A percentile compares a stretch with the other conserved stretches of the same genome.
Evolutionary conservation across 139 green algal genomes (phyloP).

Genomic region (Chlamydomonas schloesseri): DNA sequence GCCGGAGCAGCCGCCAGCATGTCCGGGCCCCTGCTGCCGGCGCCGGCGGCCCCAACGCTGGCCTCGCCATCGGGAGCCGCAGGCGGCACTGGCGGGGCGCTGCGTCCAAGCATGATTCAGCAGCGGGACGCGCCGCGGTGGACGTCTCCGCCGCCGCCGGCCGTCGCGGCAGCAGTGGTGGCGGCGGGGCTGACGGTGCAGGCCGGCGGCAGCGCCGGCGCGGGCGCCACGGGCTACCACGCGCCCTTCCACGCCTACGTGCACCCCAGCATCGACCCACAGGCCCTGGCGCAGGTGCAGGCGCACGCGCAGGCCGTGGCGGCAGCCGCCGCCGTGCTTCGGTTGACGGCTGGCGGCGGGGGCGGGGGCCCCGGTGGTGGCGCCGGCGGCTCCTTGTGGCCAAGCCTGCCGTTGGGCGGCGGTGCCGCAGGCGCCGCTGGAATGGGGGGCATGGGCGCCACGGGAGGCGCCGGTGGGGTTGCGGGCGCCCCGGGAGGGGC

Average conservation of each 20-base stretch:
- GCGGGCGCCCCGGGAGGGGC: too few relatives aligned
- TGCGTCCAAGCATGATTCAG: not conserved
- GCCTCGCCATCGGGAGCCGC: too few relatives aligned
- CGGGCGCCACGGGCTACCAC: not conserved
- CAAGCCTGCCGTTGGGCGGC: not conserved
- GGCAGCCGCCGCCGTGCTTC: not conserved
- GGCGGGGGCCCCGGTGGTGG: not conserved
- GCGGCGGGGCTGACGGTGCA: not conserved
- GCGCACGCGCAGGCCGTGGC: not conserved
- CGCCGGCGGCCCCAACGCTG: not conserved
- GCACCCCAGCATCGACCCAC: not conserved
- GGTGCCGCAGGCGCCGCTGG: too few relatives aligned
- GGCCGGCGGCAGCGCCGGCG: not conserved
- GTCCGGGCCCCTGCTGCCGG: not conserved
- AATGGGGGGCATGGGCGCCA: too few relatives aligned
- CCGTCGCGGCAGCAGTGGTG: not conserved
- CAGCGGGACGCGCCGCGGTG: not conserved
- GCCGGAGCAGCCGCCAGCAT: too few relatives aligned
- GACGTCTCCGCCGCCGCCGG: too few relatives aligned
- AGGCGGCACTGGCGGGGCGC: not conserved
- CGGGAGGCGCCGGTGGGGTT: not conserved
- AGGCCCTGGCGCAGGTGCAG: not conserved
- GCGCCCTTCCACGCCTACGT: not conserved
- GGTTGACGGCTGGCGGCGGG: not conserved
- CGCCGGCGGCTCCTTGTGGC: not conserved